Evolutionary conservation across 345 rosid genomes (phyloP), one percentile per base, ranked within the genome.

Genomic region (Gossypium sturtianum): DNA sequence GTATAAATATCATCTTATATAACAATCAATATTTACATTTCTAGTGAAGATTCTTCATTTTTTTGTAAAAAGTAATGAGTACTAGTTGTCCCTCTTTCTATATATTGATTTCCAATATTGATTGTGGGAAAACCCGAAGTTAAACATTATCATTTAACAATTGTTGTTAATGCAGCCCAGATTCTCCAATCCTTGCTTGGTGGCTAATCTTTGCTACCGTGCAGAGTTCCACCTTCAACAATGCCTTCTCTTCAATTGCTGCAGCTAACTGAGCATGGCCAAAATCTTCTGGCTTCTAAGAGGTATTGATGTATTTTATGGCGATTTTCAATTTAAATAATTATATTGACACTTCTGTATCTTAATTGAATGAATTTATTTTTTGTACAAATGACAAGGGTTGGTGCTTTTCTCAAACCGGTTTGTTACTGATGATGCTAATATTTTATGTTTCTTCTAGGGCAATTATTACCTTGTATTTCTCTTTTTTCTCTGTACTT

Each of bases 171-270:
- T 71, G 67, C 57, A n/a, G 80, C 74, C 59, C 84, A 87, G 88
- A 77, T 78, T 68, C 77, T 58, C 63, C 16, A 38, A 53, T 70
- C 74, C 80, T 73, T 47, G 67, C 64, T 77, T 56, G 72, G 75
- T 72, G 71, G 70, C 78, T 81, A 45, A 64, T 53, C 61, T 79
- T 73, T 72, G 66, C 57, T 73, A 65, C 71, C 9, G 59, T 76
- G 44, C 25, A 57, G 66, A 48, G 65, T 61, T 44, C 41, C 68
- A 41, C 12, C n/a, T 63, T 80, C 63, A 81, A 83, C 79, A 81
- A 94, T 94, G 98, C 87, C 93, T 84, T 92, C 95, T 80, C 97
- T 91, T 69, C 97, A 90, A 82, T 82, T 92, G 58, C 88, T 94
- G 84, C 91, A 89, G 79, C 80, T 92, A 84, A 94, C 98, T 4